Evolutionary conservation across 225 moss, liverwort and hornwort genomes (phyloP).

Genomic region (Antitrichia curtipendula): DNA sequence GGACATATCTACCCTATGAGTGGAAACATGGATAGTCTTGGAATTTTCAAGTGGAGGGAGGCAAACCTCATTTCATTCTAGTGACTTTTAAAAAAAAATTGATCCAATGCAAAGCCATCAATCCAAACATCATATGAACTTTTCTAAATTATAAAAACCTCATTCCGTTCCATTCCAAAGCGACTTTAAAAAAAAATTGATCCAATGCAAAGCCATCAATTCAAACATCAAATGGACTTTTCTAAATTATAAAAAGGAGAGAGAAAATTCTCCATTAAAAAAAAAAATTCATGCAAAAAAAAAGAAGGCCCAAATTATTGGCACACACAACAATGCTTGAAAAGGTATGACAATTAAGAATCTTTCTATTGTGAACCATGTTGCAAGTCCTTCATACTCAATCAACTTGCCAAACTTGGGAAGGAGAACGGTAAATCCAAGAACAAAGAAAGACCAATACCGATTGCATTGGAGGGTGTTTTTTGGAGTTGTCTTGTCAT

Average conservation of each 20-base stretch:
- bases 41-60: background rate
- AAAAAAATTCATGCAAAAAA: background rate
- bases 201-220: background rate
- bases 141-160: background rate
- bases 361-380: background rate
- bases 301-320: accelerated
- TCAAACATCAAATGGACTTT: too few species aligned
- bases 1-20: accelerated
- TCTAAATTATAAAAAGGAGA: accelerated
- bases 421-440: accelerated
- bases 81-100: too few species aligned
- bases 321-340: background rate
- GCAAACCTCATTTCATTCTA: accelerated
- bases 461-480: accelerated
- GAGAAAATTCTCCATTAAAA: background rate
- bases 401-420: accelerated
- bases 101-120: background rate
- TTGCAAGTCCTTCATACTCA: background rate
- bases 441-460: background rate
- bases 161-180: too few species aligned
- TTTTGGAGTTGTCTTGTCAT: accelerated
- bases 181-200: too few species aligned
- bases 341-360: background rate
- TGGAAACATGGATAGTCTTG: accelerated
- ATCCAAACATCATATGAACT: background rate